Evolutionary conservation across 1,284 basidiomycete genomes (phyloP).

Genomic region (Ceratobasidium sp.): DNA sequence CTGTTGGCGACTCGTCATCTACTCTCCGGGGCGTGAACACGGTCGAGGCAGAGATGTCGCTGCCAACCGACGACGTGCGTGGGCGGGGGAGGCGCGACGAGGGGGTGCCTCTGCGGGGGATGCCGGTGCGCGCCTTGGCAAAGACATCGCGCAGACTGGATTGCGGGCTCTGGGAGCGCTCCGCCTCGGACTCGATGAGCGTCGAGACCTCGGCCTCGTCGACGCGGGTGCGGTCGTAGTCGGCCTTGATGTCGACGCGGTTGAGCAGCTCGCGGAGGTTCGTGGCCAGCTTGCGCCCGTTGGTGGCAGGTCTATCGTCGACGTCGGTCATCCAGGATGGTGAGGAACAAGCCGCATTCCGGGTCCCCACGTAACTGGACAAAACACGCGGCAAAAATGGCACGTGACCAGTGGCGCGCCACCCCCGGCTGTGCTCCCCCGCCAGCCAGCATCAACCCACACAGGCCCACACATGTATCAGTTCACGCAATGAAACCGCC

Average conservation of each 20-base stretch:
- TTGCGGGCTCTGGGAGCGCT: slow-evolving; percentile 17
- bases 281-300: slow-evolving; percentile 11
- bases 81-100: slow-evolving; percentile 1
- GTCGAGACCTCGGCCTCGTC: slow-evolving; percentile 17
- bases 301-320: slow-evolving; percentile 4
- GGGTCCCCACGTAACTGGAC: slow-evolving; percentile 18
- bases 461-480: neutral
- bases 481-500: no score
- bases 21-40: neutral
- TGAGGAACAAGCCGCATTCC: neutral
- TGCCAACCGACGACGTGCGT: neutral
- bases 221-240: neutral
- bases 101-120: neutral
- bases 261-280: slow-evolving; percentile 34
- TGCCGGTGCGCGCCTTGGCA: slow-evolving; percentile 8
- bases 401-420: slow-evolving; percentile 27
- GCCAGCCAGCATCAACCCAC: neutral
- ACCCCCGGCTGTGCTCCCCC: neutral
- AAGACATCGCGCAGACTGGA: slow-evolving; percentile 28
- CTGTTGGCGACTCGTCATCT: slow-evolving; percentile 8
- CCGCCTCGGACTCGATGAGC: slow-evolving; percentile 8
- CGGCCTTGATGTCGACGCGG: slow-evolving; percentile 30
- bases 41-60: slow-evolving; percentile 16
- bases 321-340: slow-evolving; percentile 12
- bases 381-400: slow-evolving; percentile 8